Base-by-base conservation (phyloP, 768 basidiomycete species). In the Neoboletus brunneissimus region DNA sequence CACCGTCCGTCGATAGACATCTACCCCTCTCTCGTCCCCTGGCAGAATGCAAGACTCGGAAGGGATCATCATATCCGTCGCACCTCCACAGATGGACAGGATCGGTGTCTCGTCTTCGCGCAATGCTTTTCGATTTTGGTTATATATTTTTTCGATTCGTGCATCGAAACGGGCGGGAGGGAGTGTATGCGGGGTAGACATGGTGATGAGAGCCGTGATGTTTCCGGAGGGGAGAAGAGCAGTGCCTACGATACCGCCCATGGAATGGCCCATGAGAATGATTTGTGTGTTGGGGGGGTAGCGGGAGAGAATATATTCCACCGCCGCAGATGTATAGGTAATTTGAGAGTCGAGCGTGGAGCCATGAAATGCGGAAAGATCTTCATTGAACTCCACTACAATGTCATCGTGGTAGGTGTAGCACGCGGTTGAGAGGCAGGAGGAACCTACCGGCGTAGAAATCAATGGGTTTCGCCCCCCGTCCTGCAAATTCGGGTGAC, bases 301-400 rank as follows among this genome's bases (percentile, higher is more conserved):
- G 27, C 84, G 75, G 0, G 88, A 86, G 38, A 94, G 81, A 58
- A 98, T 89, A 65, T 89, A 91, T 9, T 76, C 72, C 55, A 97
- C 83, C 15, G 88, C 87, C 42, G 79, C 76, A 34, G 81, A 74
- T 13, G 91, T 79, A 72, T 93, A 98, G 27, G 77, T 71, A 22
- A 86, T 88, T 72, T 99, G 89, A 5, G 91, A 83, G 57, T 87
- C 81, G 12, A 98, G 78, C 0, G 96, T 98, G 0, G 88, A 81
- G 0, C 92, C 92, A 73, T 98, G 93, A 63, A 98, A 91, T 0
- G 97, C 97, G 10, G 94, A 94, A 34, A 98, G 83, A 64, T 98
- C 97, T 72, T 98, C 97, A 66, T 98, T 97, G 77, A 94, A 95
- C 67, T 98, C 95, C 64, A 93, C 94, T 64, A 22, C 37, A 23